Conservation (phyloP, 306 rosid genomes). For the Lablab purpureus region DNA sequence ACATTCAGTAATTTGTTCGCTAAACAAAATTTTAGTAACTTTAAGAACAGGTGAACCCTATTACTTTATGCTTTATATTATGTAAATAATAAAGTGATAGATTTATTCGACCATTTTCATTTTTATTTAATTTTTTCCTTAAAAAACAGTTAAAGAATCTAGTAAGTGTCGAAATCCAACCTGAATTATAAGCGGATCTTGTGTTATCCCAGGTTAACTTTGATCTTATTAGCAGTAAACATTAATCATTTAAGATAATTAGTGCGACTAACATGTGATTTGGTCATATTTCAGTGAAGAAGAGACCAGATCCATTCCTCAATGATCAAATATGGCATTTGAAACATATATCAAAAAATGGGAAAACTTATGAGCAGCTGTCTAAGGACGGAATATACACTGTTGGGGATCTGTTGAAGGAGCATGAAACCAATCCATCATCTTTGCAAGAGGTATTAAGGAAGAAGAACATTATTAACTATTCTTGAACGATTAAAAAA, state of each 20-base stretch:
- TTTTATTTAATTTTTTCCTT: neutral
- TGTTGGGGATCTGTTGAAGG: conserved; percentile 53
- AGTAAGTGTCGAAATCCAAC: neutral
- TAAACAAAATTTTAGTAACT: no score
- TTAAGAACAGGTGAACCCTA: no score
- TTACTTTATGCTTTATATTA: no score
- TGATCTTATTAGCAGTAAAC: neutral
- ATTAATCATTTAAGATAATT: neutral
- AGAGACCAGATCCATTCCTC: conserved; percentile 48
- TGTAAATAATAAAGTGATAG: no score
- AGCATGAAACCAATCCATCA: conserved; percentile 14
- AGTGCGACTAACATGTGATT: neutral
- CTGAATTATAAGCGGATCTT: neutral
- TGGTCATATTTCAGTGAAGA: conserved; percentile 43
- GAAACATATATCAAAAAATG: conserved; percentile 46
- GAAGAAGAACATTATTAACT: no score
- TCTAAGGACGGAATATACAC: neutral
- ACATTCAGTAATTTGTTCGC: no score
- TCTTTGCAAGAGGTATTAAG: conserved; percentile 42
- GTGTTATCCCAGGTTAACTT: neutral
- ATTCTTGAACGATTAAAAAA: no score
- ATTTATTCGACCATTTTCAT: neutral
- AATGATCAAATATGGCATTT: conserved; percentile 56
- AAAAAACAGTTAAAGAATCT: neutral
- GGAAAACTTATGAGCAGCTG: conserved; percentile 20